phyloP scores from a whole-genome alignment of 2,329 filamentous ascomycete genomes.

The Pseudocercospora fuligena region DNA sequence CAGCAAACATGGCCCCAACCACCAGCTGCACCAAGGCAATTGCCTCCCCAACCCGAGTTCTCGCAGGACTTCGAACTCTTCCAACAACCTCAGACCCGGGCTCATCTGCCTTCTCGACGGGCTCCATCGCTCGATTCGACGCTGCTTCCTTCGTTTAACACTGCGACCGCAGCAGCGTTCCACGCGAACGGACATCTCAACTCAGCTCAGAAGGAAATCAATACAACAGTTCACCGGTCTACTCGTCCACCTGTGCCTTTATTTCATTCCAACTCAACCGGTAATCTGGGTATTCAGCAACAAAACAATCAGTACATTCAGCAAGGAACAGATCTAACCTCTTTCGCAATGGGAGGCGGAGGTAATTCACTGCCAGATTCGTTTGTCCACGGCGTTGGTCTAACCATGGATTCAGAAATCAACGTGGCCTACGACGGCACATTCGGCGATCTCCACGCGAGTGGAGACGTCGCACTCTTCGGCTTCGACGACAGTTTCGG shows the following conservation, averaged over 20 bases:
- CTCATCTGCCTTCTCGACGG: slow-evolving; percentile 48
- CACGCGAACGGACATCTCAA: slow-evolving; percentile 66
- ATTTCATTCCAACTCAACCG: slow-evolving; percentile 59
- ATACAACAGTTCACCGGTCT: slow-evolving; percentile 27
- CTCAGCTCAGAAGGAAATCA: slow-evolving; percentile 33
- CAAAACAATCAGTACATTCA: slow-evolving; percentile 48
- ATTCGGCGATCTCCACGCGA: slow-evolving; percentile 48
- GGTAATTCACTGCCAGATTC: slow-evolving; percentile 50
- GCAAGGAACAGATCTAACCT: slow-evolving; percentile 38
- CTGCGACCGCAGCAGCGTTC: slow-evolving; percentile 55
- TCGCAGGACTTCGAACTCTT: slow-evolving; percentile 79
- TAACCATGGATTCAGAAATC: slow-evolving; percentile 46
- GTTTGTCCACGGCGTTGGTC: slow-evolving; percentile 28
- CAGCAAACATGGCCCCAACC: slow-evolving; percentile 77
- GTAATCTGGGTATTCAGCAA: slow-evolving; percentile 30
- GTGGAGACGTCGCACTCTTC: slow-evolving; percentile 37
- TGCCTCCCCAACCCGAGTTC: slow-evolving; percentile 52
- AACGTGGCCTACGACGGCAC: slow-evolving; percentile 54
- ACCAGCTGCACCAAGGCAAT: slow-evolving; percentile 58
- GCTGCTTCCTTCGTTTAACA: slow-evolving; percentile 63
- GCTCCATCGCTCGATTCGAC: slow-evolving; percentile 59
- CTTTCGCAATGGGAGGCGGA: slow-evolving; percentile 60
- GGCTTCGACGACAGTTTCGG: slow-evolving; percentile 29
- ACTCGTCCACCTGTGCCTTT: slow-evolving; percentile 71
- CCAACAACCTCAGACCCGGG: slow-evolving; percentile 51